Conservation (phyloP, 495 filamentous ascomycete genomes). For the Trichocladium uniseriatum region DNA sequence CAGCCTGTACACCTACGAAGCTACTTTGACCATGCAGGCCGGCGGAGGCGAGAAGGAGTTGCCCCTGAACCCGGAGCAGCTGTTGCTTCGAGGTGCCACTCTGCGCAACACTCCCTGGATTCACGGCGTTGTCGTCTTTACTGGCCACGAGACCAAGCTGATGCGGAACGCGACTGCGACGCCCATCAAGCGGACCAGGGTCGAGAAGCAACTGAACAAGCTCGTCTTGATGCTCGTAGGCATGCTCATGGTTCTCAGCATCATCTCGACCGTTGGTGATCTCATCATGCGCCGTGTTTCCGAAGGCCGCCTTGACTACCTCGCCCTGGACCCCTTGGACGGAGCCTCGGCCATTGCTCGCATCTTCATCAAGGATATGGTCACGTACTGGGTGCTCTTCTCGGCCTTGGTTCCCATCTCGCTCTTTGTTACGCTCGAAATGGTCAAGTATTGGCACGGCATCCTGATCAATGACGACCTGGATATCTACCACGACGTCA, state of each 20-base stretch:
- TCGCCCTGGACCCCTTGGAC: conserved; percentile 47
- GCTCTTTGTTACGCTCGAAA: conserved; percentile 93
- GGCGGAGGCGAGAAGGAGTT: conserved; percentile 96
- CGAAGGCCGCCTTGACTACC: conserved; percentile 54
- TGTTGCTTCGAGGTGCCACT: conserved; percentile 86
- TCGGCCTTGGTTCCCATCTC: conserved; percentile 95
- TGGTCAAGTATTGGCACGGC: conserved; percentile 97
- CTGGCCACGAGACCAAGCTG: conserved; percentile 96
- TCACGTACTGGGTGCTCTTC: conserved; percentile 99
- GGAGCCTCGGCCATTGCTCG: conserved; percentile 47
- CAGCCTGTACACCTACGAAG: conserved; percentile 97
- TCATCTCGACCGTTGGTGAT: conserved; percentile 87
- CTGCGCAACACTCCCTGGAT: conserved; percentile 97
- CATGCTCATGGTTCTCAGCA: conserved; percentile 74
- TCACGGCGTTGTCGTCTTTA: conserved; percentile 94
- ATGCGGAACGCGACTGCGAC: conserved; percentile 98
- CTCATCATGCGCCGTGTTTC: conserved; percentile 61
- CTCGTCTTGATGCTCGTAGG: conserved; percentile 83
- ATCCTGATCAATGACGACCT: conserved; percentile 94
- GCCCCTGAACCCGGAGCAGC: conserved; percentile 54
- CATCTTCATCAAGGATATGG: conserved; percentile 88
- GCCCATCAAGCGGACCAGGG: conserved; percentile 93
- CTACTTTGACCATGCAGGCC: conserved; percentile 82
- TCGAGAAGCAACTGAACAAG: conserved; percentile 85
- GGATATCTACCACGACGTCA: conserved; percentile 95